These are phyloP conservation scores for Fonsecaea monophora DNA, from an alignment of 2,329 filamentous ascomycete genomes.

Conservation along the genomic window DNA sequence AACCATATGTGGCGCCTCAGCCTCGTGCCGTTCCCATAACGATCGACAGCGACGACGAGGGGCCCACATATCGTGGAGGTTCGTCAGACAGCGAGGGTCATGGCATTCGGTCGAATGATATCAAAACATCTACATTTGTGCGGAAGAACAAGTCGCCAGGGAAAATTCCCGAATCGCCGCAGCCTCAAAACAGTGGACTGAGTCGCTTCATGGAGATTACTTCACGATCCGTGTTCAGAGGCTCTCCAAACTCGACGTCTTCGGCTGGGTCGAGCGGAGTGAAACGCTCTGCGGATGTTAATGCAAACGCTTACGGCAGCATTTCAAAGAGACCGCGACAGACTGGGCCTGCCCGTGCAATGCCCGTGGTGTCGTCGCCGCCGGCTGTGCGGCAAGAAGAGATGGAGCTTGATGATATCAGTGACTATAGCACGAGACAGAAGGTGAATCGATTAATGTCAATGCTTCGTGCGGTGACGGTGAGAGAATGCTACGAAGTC, in stretches of 20 bases:
- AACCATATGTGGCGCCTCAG: constrained; percentile 54
- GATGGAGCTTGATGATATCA: constrained; percentile 58
- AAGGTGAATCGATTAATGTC: constrained; percentile 61
- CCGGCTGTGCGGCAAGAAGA: constrained; percentile 37
- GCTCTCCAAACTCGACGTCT: constrained; percentile 37
- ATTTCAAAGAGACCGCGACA: constrained; percentile 52
- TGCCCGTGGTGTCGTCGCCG: constrained; percentile 44
- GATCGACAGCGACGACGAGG: constrained; percentile 62
- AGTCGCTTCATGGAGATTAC: constrained; percentile 55
- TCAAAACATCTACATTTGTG: constrained; percentile 61
- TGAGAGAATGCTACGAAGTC: constrained; percentile 58
- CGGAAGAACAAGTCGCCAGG: constrained; percentile 48
- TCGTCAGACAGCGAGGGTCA: constrained; percentile 67
- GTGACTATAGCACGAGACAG: constrained; percentile 55
- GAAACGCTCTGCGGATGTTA: constrained; percentile 54
- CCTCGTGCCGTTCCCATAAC: constrained; percentile 51
- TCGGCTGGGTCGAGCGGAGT: constrained; percentile 26
- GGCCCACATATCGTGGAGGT: constrained; percentile 66
- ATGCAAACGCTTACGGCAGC: constrained; percentile 50
- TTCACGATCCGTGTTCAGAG: constrained; percentile 51
- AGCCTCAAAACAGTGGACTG: constrained; percentile 41
- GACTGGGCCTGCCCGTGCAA: constrained; percentile 54
- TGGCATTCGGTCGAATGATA: constrained; percentile 59
- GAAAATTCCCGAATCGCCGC: constrained; percentile 50
- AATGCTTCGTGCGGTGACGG: constrained; percentile 56